These are phyloP conservation scores for Candida ulmi DNA, from an alignment of 805 yeast genomes.

Conservation along the genomic window DNA sequence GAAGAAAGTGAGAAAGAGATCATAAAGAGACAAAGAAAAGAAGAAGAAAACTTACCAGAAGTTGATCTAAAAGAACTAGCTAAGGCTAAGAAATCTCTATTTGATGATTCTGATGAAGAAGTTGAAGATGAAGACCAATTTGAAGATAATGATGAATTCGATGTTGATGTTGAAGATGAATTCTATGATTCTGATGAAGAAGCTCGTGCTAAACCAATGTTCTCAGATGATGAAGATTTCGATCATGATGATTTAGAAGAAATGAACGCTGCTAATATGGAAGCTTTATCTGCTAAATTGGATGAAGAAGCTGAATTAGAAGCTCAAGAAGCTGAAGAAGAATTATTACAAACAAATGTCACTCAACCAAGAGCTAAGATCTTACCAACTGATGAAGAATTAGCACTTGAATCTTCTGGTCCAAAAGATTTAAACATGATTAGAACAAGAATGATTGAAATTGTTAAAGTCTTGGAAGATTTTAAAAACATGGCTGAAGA, in stretches of 20 bases:
- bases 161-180: slow-evolving; percentile 29
- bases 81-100: slow-evolving; percentile 66
- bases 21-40: slow-evolving; percentile 26
- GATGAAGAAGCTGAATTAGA: slow-evolving; percentile 56
- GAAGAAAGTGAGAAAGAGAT: slow-evolving; percentile 21
- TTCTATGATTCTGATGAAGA: slow-evolving; percentile 24
- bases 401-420: slow-evolving; percentile 38
- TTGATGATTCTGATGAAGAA: slow-evolving; percentile 50
- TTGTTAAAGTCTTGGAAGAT: slow-evolving; percentile 89
- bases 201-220: slow-evolving; percentile 21
- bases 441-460: slow-evolving; percentile 92
- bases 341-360: slow-evolving; percentile 51
- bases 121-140: slow-evolving; percentile 32
- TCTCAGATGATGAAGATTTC: slow-evolving; percentile 18
- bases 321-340: slow-evolving; percentile 58
- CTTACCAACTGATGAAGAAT: slow-evolving; percentile 67
- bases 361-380: slow-evolving; percentile 71
- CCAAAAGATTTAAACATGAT: slow-evolving; percentile 76
- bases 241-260: slow-evolving; percentile 66
- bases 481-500: slow-evolving; percentile 78
- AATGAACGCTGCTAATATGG: slow-evolving; percentile 79
- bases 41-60: slow-evolving; percentile 50
- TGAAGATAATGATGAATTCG: slow-evolving; percentile 46
- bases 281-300: slow-evolving; percentile 60
- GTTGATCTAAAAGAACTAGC: slow-evolving; percentile 64